A percentile compares a stretch with the other conserved stretches of the same genome.
These are phyloP conservation scores for Mycena epipterygia DNA, from an alignment of 768 basidiomycete species.

Conservation along the genomic window DNA sequence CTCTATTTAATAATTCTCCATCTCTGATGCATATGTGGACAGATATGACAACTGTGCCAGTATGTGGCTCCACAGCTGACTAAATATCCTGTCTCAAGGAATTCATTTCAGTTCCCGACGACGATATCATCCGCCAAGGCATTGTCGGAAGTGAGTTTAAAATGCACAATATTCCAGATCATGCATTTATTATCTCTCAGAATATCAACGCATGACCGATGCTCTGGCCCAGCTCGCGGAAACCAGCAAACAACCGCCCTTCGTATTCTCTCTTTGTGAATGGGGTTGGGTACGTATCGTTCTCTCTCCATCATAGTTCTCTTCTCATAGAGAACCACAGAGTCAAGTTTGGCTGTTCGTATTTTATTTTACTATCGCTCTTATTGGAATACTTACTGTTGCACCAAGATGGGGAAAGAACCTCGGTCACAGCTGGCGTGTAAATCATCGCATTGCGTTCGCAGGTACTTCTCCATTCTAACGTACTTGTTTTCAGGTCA, in stretches of 20 bases:
- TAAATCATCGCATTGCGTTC: conserved; percentile 40
- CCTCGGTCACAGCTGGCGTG: conserved; percentile 79
- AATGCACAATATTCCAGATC: no score
- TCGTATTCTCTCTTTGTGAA: conserved; percentile 73
- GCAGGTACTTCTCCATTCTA: neutral
- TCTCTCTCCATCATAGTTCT: neutral
- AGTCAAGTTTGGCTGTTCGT: conserved; percentile 67
- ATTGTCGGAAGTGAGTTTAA: conserved; percentile 67
- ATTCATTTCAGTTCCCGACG: conserved; percentile 63
- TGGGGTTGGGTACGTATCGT: conserved; percentile 69
- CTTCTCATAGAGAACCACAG: conserved; percentile 43
- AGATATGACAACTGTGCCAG: conserved; percentile 71
- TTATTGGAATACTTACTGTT: neutral
- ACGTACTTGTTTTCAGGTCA: conserved; percentile 55
- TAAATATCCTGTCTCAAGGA: conserved; percentile 25
- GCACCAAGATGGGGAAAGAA: conserved; percentile 62
- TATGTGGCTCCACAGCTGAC: conserved; percentile 31
- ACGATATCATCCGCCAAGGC: conserved; percentile 68
- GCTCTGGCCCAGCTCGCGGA: conserved; percentile 66
- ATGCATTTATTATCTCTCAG: conserved; percentile 47
- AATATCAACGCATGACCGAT: conserved; percentile 73
- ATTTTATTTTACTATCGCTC: neutral
- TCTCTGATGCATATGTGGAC: neutral
- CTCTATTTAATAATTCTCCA: neutral
- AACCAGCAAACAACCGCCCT: conserved; percentile 59